Base-by-base conservation (phyloP, 2,329 filamentous ascomycete genomes). In the Colletotrichum chlorophyti region DNA sequence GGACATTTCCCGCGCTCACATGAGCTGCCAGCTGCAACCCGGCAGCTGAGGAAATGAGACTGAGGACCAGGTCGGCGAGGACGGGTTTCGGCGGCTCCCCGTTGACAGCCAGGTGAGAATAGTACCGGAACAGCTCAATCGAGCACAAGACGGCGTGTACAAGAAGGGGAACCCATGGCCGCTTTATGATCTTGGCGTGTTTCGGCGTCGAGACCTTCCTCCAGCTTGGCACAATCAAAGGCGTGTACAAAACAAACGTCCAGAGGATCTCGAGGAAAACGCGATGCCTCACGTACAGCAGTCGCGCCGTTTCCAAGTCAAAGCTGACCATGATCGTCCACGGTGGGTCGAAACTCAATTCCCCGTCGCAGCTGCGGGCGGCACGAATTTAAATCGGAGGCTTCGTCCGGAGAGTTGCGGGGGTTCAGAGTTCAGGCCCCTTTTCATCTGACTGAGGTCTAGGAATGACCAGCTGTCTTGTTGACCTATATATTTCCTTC, bases 221-320 rank as follows among this genome's bases (percentile, higher is more conserved):
- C 26, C 29, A 54, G 9, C 34, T 32, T 7, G 37, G 51, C 6
- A 48, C 24, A 2, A 59, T 42, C 29, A 15, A 34, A n/a, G 23
- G 52, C 6, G 41, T 14, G 17, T 41, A 45, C 19, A 14, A 38
- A 17, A 19, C 35, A 11, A 29, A 42, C 9, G 34, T 45, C 17
- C 29, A 60, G 26, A 51, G 12, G 8, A 60, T 37, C 21, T 58
- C 57, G 17, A 60, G 23, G 12, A 45, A 41, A 38, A 51, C 14
- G 10, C 12, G 52, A 12, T 46, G 31, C 57, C 27, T 31, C 24
- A 26, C 38, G 38, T 35, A 58, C 5, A 58, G 35, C 11, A 29
- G 42, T 5, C 27, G 29, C 6, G 24, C 23, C 12, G 21, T 31
- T 24, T 58, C 42, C 42, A 35, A 42, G 50, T 17, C n/a, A 15